Conservation (phyloP, 139 green algal genomes). For the Nannochloris sp. region DNA sequence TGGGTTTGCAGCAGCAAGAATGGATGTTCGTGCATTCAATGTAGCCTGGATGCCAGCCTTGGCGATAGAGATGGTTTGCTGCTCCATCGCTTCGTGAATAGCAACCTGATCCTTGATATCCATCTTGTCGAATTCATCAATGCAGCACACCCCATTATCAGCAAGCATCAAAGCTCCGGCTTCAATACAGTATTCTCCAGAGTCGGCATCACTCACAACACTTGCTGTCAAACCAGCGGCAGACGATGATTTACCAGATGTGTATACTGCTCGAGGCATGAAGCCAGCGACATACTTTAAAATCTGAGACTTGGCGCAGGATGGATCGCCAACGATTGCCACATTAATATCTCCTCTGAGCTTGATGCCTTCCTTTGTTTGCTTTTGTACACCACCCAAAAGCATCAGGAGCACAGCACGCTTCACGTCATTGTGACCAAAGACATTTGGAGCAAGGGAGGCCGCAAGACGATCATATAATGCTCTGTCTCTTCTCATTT, state of each 20-base stretch:
- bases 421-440: conserved; percentile 77
- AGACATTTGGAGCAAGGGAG: conserved; percentile 77
- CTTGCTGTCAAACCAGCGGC: conserved; percentile 93
- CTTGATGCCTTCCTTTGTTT: conserved; percentile 75
- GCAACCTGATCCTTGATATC: conserved; percentile 85
- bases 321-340: conserved; percentile 92
- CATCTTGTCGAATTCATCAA: conserved; percentile 98
- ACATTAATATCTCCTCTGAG: conserved; percentile 98
- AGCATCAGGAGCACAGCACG: conserved; percentile 88
- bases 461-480: conserved; percentile 55
- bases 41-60: conserved; percentile 97
- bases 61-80: conserved; percentile 98
- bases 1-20: conserved; percentile 95
- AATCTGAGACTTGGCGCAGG: conserved; percentile 87
- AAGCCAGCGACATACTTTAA: conserved; percentile 85
- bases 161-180: conserved; percentile 97
- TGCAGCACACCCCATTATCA: conserved; percentile 94
- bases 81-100: conserved; percentile 97
- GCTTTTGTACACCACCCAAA: conserved; percentile 83
- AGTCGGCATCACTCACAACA: conserved; percentile 87
- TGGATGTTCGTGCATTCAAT: conserved; percentile 86
- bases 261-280: conserved; percentile 90
- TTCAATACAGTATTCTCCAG: conserved; percentile 94
- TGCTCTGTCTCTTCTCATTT: conserved; percentile 33
- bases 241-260: conserved; percentile 88